Evolutionary conservation across 345 rosid species (phyloP).

Genomic region (Populus pruinosa): DNA sequence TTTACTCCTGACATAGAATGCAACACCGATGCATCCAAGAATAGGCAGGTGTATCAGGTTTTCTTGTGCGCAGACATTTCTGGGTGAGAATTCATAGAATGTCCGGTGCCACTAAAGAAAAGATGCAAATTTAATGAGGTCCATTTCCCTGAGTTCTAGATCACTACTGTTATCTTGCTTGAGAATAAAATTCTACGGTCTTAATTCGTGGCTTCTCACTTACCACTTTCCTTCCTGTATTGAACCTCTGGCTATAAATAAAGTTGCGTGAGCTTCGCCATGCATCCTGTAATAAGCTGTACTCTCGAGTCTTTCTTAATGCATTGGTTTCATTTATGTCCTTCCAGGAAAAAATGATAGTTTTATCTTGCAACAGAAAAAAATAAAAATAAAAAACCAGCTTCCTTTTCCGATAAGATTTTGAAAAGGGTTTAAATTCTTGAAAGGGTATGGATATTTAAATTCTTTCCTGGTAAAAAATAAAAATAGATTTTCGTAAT

Average conservation of each 20-base stretch:
- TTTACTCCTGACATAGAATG: slow-evolving; percentile 56
- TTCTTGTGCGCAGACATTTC: slow-evolving; percentile 68
- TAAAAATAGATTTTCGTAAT: too few relatives aligned
- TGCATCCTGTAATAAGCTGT: neutral
- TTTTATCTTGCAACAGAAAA: neutral
- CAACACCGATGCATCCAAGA: slow-evolving; percentile 46
- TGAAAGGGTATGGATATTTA: too few relatives aligned
- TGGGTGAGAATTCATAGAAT: slow-evolving; percentile 57
- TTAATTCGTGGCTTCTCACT: neutral
- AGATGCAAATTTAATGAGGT: slow-evolving; percentile 41
- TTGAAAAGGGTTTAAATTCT: neutral
- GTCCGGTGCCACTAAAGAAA: slow-evolving; percentile 46
- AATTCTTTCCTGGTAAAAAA: too few relatives aligned
- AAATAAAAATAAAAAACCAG: neutral
- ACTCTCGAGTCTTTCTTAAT: neutral
- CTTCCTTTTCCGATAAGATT: neutral
- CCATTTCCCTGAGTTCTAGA: slow-evolving; percentile 65
- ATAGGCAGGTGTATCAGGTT: slow-evolving; percentile 53
- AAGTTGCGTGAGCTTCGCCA: neutral
- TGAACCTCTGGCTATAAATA: neutral
- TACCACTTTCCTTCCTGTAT: neutral
- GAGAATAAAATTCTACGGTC: neutral
- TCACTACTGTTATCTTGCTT: neutral
- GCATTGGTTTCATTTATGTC: neutral
- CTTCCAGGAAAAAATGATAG: neutral